These are phyloP conservation scores for Eimeria sp. DNA, from an alignment of 169 alveolate species.

Conservation along the genomic window DNA sequence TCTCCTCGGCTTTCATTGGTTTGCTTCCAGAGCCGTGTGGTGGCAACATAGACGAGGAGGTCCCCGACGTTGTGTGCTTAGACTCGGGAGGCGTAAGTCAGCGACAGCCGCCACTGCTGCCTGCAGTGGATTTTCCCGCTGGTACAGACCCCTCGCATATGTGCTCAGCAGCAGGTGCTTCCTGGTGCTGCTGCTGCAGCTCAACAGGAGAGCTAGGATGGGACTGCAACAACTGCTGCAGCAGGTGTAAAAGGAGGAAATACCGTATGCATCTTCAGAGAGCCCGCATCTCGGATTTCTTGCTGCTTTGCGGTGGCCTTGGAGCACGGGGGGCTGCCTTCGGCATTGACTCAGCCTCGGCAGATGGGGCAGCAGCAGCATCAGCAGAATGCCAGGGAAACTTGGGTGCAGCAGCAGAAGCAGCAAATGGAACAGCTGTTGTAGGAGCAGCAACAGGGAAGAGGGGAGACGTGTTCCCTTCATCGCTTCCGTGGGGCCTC, in stretches of 20 bases:
- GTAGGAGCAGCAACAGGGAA: background rate
- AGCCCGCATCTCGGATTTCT: conserved; percentile 24
- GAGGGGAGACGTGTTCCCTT: background rate
- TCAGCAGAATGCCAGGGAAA: background rate
- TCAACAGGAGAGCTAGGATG: background rate
- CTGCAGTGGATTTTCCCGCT: conserved; percentile 16
- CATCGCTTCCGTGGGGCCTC: conserved; percentile 2
- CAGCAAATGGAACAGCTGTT: background rate
- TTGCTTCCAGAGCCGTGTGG: background rate
- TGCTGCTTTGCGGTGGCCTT: conserved; percentile 30
- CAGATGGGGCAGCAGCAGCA: background rate
- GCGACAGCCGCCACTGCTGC: conserved; percentile 41
- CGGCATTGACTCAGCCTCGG: background rate
- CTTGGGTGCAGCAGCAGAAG: background rate
- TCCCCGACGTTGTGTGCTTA: background rate
- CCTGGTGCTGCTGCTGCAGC: conserved; percentile 14
- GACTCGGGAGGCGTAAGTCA: background rate
- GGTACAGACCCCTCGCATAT: background rate
- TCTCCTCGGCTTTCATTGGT: background rate
- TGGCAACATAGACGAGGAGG: background rate
- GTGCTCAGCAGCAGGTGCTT: background rate
- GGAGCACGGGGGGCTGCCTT: conserved; percentile 15
- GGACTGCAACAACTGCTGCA: too few relatives aligned
- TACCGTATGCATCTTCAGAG: background rate
- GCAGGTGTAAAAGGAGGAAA: background rate